Base-by-base conservation (phyloP, 2,329 filamentous ascomycete species). In the Cercospora janseana region DNA sequence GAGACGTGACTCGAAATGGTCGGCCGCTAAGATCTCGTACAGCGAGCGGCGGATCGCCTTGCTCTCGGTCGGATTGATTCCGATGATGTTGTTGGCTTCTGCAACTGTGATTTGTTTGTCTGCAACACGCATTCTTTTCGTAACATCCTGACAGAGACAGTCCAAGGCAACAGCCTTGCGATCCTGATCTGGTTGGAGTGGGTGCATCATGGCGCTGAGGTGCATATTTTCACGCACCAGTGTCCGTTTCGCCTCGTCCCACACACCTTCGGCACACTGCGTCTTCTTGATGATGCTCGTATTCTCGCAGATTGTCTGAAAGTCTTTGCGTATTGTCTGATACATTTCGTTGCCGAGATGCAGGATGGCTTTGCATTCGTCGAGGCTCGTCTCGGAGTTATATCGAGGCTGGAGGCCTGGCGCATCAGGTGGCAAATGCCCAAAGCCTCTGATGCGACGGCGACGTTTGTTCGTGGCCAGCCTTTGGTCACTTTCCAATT, bases 381-480 rank as follows among this genome's bases (percentile, higher is more conserved):
- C 85, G 51, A 93, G 79, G 0, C 87, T 91, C 9, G 86, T 91
- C 67, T 93, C 88, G 0, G 87, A 92, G 1, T 86, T 86, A 56
- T 89, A 93, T 16, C 88, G 81, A 10, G 85, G 83, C 15, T 83
- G 80, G 15, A 59, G 41, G 4, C 83, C 81, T 1, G 83, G 78
- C 5, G 81, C 80, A 63, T 88, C 85, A 28, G 84, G 78, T 10
- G 85, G 81, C 20, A 87, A 67, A 2, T 83, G 83, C 32, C 79
- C 83, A 75, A 82, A 86, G n/a, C 79, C 80, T 60, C 81, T 78
- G 46, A 83, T 85, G 38, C 85, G 78, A 55, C 85, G 80, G 44
- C 86, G 79, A 46, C 85, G 80, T 65, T 87, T 88, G 51, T 81
- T 76, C 6, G 78, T 72, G 6, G 75, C 75, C 78, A 82, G 83